Evolutionary conservation across 2,329 filamentous ascomycete genomes (phyloP).

Genomic region (Penicillium sp.): DNA sequence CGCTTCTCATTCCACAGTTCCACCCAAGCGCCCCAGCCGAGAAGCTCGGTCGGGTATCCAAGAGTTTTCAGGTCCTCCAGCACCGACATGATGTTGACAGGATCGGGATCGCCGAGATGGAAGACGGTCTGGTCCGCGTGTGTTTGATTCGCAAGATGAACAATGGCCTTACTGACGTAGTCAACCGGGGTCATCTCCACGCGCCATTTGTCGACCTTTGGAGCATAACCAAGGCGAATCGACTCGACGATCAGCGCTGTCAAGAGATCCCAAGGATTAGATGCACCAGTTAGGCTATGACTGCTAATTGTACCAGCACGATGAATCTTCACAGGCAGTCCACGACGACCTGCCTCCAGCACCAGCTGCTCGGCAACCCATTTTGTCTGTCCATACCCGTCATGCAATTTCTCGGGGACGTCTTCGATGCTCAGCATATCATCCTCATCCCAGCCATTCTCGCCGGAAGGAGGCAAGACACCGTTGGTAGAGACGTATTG

Average conservation of each 20-base stretch:
- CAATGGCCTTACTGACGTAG: conserved; percentile 69
- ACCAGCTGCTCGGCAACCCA: conserved; percentile 75
- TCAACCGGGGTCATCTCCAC: conserved; percentile 81
- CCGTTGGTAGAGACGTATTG: conserved; percentile 78
- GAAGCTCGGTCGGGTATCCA: conserved; percentile 62
- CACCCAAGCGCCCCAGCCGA: conserved; percentile 70
- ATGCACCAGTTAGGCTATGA: conserved; percentile 66
- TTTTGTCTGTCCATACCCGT: conserved; percentile 74
- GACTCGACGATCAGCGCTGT: conserved; percentile 73
- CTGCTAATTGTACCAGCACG: conserved; percentile 73
- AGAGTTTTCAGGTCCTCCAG: conserved; percentile 61
- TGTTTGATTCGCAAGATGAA: conserved; percentile 61
- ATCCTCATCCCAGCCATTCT: conserved; percentile 65
- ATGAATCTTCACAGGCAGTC: conserved; percentile 64
- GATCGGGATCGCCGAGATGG: conserved; percentile 67
- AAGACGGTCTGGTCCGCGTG: conserved; percentile 60
- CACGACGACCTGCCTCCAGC: conserved; percentile 60
- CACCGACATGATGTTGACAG: conserved; percentile 59
- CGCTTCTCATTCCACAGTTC: conserved; percentile 66
- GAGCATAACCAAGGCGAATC: conserved; percentile 63
- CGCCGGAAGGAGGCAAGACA: conserved; percentile 61
- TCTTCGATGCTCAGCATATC: conserved; percentile 61
- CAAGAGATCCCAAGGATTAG: conserved; percentile 72
- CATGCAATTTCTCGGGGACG: conserved; percentile 61
- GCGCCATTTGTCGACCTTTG: conserved; percentile 67